A percentile compares a stretch with the other conserved stretches of the same genome.
phyloP scores from a whole-genome alignment of 805 yeast genomes.

The Metschnikowia cubensis region DNA sequence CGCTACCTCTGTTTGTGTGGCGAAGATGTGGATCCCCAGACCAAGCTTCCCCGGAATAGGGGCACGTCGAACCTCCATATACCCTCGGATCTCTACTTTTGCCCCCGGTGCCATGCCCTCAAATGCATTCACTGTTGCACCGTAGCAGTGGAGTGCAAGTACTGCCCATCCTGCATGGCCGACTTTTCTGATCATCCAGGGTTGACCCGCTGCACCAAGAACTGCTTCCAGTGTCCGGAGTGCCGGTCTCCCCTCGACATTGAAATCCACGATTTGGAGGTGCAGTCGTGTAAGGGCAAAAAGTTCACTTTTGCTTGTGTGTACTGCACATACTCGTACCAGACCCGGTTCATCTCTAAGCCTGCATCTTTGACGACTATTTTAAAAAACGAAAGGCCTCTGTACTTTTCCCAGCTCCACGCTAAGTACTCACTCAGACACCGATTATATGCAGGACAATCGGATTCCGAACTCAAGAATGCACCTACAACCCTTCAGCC shows the following conservation, averaged over 20 bases:
- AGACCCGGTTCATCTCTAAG: slow-evolving; percentile 13
- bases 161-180: slow-evolving; percentile 35
- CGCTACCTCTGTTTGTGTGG: slow-evolving; percentile 16
- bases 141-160: slow-evolving; percentile 26
- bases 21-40: background rate
- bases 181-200: slow-evolving; percentile 27
- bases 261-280: slow-evolving; percentile 14
- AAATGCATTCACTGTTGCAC: slow-evolving; percentile 27
- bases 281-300: slow-evolving; percentile 9
- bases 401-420: slow-evolving; percentile 11
- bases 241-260: slow-evolving; percentile 29
- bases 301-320: slow-evolving; percentile 13
- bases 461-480: background rate
- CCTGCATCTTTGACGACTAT: slow-evolving; percentile 18
- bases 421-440: slow-evolving; percentile 7
- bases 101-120: slow-evolving; percentile 34
- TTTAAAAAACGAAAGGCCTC: slow-evolving; percentile 9
- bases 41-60: slow-evolving; percentile 6
- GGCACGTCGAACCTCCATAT: slow-evolving; percentile 9
- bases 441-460: background rate
- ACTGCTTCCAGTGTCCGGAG: slow-evolving; percentile 38
- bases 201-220: slow-evolving; percentile 29
- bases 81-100: slow-evolving; percentile 29
- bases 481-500: background rate
- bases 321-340: slow-evolving; percentile 12